Conservation (phyloP, 2,329 filamentous ascomycete species). For the Ilyonectria sp. region DNA sequence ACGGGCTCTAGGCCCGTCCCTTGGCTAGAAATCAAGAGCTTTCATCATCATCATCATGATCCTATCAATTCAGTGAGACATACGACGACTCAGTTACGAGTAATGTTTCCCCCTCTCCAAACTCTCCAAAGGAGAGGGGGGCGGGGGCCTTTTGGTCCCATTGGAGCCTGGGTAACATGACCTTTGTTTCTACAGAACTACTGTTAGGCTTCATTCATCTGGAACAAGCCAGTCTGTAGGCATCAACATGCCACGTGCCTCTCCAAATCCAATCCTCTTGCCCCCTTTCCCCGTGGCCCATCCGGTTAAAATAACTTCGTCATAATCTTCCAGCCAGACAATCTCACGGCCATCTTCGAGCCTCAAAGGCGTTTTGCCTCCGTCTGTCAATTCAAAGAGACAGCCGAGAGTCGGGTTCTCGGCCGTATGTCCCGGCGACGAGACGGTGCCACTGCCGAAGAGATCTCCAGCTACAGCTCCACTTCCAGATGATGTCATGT, state of each 20-base stretch:
- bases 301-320: not conserved
- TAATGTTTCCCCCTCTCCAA: no score
- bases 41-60: no score
- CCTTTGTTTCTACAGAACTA: not conserved
- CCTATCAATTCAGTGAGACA: no score
- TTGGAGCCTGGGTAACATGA: no score
- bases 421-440: slow-evolving; percentile 1
- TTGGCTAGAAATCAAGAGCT: no score
- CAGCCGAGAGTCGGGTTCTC: slow-evolving; percentile 3
- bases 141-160: no score
- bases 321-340: slow-evolving; percentile 1
- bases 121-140: no score
- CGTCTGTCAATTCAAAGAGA: not conserved
- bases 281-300: not conserved
- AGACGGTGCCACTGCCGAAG: slow-evolving; percentile 1
- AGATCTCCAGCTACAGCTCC: not conserved
- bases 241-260: not conserved
- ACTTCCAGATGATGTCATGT: slow-evolving; percentile 4
- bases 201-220: not conserved
- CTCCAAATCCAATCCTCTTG: slow-evolving; percentile 5
- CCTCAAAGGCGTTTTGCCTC: not conserved
- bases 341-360: slow-evolving; percentile 1
- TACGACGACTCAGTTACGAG: no score
- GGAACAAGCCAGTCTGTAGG: not conserved
- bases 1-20: no score